Evolutionary conservation across 2,329 filamentous ascomycete genomes (phyloP).

Genomic region (Aplosporella prunicola): DNA sequence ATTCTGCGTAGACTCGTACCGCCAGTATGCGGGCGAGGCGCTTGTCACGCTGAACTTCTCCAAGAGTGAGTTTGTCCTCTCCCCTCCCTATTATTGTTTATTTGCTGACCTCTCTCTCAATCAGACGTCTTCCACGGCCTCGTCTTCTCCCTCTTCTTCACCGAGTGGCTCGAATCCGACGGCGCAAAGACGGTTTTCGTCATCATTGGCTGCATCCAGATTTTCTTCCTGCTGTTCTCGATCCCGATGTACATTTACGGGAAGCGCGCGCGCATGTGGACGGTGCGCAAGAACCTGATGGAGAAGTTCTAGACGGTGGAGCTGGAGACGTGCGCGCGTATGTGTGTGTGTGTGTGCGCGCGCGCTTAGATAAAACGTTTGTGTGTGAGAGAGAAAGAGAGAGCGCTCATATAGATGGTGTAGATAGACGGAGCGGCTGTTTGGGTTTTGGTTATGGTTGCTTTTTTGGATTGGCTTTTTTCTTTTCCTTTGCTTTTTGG

Average conservation of each 20-base stretch:
- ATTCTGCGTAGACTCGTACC: constrained; percentile 86
- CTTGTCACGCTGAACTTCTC: constrained; percentile 89
- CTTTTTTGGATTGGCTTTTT: too few relatives aligned
- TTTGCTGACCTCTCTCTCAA: neutral
- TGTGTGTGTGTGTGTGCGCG: too few relatives aligned
- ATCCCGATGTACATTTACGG: constrained; percentile 93
- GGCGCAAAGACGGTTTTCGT: constrained; percentile 73
- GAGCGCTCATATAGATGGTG: too few relatives aligned
- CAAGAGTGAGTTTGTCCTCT: constrained; percentile 52
- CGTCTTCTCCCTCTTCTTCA: constrained; percentile 81
- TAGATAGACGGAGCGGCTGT: too few relatives aligned
- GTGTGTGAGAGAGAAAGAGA: too few relatives aligned
- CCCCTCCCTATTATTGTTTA: too few relatives aligned
- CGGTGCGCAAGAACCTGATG: constrained; percentile 75
- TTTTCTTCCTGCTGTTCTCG: constrained; percentile 62
- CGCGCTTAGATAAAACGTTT: too few relatives aligned
- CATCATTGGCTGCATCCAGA: constrained; percentile 76
- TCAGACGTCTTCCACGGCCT: constrained; percentile 75
- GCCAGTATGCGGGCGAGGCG: constrained; percentile 87
- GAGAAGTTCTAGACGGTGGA: constrained; percentile 55
- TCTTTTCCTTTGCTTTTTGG: too few relatives aligned
- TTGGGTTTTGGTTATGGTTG: too few relatives aligned
- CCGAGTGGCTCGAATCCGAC: constrained; percentile 66
- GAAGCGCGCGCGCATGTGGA: constrained; percentile 91
- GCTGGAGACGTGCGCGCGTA: too few relatives aligned